Base-by-base conservation (phyloP, 2,329 filamentous ascomycete genomes). In the Pseudogymnoascus sp. region DNA sequence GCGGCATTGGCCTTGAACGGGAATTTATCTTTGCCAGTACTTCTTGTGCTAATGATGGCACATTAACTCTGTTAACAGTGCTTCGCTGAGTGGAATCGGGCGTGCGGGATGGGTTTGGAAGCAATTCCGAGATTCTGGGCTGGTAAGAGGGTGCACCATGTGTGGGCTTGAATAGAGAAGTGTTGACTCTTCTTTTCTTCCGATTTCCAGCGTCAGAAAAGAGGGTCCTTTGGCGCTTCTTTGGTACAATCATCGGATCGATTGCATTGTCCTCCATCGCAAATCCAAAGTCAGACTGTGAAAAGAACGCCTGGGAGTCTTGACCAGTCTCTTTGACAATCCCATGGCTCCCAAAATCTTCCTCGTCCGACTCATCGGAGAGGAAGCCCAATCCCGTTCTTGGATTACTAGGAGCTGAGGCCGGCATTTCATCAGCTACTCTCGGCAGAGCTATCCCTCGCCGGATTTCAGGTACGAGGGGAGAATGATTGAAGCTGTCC, bases 181-280 rank as follows among this genome's bases (percentile, higher is more conserved):
- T 61, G 36, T 60, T 59, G n/a, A 63, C 60, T 27, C 60, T 61
- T 29, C 63, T 62, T 39, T 63, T 67, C 59, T 67, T 71, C 37
- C 69, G 68, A 6, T 29, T 55, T n/a, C 61, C 35, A 4, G 40
- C 31, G n/a, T 13, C 12, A 42, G 25, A 58, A 33, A 39, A 59
- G 13, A 55, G 59, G 52, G 40, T 62, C 25, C 64, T 37, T 13
- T 64, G 61, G 13, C 71, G 68, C 59, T 68, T 71, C 25, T 61
- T 64, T 3, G 69, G 62, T 27, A 70, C 70, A 29, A 73, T 52
- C 72, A 74, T 73, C n/a, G 66, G 63, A 68, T 74, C 71, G 42
- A 74, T 67, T 29, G 59, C 64, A 60, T 71, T 69, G 27, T 72
- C 69, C 60, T 73, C 71, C 31, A 70, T 66, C 13, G 69, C 69